These are phyloP conservation scores for Diaporthe sp. DNA, from an alignment of 2,329 filamentous ascomycete genomes.

Conservation along the genomic window DNA sequence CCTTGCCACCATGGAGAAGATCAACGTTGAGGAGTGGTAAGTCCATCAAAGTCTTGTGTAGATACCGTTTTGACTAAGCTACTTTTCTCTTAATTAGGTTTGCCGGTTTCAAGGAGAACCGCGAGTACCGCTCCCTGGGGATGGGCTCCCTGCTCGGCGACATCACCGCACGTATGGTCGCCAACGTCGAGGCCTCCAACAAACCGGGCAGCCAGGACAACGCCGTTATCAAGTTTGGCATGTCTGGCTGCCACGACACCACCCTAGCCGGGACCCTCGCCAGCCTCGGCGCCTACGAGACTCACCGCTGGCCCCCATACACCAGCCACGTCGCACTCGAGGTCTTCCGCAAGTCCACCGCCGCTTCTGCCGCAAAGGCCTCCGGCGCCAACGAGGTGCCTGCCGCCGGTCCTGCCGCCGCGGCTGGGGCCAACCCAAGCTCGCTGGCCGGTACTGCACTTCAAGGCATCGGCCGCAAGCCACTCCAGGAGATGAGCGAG, in stretches of 20 bases:
- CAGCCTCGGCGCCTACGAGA: conserved; percentile 83
- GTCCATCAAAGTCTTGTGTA: not conserved
- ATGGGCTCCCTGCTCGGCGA: conserved; percentile 90
- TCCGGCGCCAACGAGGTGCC: not conserved
- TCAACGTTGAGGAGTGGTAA: conserved; percentile 94
- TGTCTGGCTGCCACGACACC: conserved; percentile 94
- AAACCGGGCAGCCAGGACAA: conserved; percentile 63
- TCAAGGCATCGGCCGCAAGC: conserved; percentile 72
- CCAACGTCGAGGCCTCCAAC: conserved; percentile 71
- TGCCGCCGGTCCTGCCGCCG: not conserved
- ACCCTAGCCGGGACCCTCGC: conserved; percentile 85
- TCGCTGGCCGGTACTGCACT: conserved; percentile 51
- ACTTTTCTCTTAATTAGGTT: conserved; percentile 6
- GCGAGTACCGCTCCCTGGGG: conserved; percentile 89
- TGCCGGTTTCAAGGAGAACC: conserved; percentile 84
- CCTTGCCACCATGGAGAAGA: conserved; percentile 77
- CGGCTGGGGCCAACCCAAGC: conserved; percentile 45
- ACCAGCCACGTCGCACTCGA: conserved; percentile 94
- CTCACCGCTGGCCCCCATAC: conserved; percentile 88
- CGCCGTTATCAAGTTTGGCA: conserved; percentile 76
- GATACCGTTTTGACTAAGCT: not conserved
- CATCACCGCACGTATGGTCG: conserved; percentile 81
- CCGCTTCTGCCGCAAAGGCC: conserved; percentile 28
- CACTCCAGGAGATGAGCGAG: conserved; percentile 67
- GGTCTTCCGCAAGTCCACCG: conserved; percentile 76